phyloP scores from a whole-genome alignment of 495 filamentous ascomycete species.

The Aspergillus funiculosus region DNA sequence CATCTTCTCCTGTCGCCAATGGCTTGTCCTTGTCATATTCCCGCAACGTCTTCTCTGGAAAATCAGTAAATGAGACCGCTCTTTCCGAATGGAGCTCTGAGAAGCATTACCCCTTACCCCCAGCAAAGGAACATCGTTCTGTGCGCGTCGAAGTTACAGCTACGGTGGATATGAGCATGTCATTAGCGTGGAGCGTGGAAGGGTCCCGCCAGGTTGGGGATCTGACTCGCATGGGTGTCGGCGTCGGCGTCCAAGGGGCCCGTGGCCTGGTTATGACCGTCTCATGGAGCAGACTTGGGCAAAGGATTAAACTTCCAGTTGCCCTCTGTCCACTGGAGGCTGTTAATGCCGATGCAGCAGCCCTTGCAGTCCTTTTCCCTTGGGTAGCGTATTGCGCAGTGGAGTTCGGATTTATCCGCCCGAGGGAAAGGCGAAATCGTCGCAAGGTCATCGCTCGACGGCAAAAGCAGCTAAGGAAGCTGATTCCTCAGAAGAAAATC shows the following conservation, averaged over 20 bases:
- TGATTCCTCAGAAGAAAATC: slow-evolving; percentile 37
- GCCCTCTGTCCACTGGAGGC: slow-evolving; percentile 33
- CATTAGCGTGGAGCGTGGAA: slow-evolving; percentile 33
- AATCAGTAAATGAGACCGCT: slow-evolving; percentile 25
- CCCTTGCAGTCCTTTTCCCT: slow-evolving; percentile 39
- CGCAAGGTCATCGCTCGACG: slow-evolving; percentile 30
- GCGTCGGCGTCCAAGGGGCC: slow-evolving; percentile 29
- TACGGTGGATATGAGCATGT: slow-evolving; percentile 21
- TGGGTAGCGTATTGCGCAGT: slow-evolving; percentile 46
- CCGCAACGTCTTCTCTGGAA: slow-evolving; percentile 41
- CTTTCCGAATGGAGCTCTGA: slow-evolving; percentile 42
- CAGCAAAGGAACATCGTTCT: slow-evolving; percentile 29
- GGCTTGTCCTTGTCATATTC: slow-evolving; percentile 33
- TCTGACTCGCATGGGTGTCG: slow-evolving; percentile 36
- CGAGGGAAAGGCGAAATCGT: slow-evolving; percentile 33
- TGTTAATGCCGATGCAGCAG: slow-evolving; percentile 32
- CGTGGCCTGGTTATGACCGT: slow-evolving; percentile 37
- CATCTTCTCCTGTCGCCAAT: slow-evolving; percentile 25
- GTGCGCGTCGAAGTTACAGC: slow-evolving; percentile 30
- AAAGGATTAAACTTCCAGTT: slow-evolving; percentile 38
- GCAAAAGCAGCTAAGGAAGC: slow-evolving; percentile 37
- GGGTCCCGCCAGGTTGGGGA: slow-evolving; percentile 37
- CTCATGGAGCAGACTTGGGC: slow-evolving; percentile 40
- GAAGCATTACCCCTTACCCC: slow-evolving; percentile 32
- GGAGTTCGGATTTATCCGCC: slow-evolving; percentile 45